A percentile compares a stretch with the other conserved stretches of the same genome.
Evolutionary conservation across 78 protist genomes (phyloP).

Genomic region (Planoprotostelium fungivorum): DNA sequence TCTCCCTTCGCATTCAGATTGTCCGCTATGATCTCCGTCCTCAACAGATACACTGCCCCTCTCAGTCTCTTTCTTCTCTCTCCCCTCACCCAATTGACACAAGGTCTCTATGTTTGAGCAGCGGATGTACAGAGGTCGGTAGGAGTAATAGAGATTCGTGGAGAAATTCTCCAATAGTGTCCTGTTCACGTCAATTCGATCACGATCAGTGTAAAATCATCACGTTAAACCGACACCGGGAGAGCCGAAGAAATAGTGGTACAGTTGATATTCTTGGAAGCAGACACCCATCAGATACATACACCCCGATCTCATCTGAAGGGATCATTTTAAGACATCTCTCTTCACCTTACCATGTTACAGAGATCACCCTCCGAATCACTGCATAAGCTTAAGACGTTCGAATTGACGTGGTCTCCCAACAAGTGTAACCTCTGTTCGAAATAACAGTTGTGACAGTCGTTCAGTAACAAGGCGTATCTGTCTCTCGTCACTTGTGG

Average conservation of each 20-base stretch:
- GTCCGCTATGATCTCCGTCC: conserved; percentile 50
- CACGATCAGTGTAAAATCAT: neutral
- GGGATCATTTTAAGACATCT: neutral
- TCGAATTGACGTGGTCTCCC: conserved; percentile 11
- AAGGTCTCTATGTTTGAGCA: conserved; percentile 30
- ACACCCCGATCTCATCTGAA: conserved; percentile 15
- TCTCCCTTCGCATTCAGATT: conserved; percentile 7
- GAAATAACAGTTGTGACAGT: conserved; percentile 27
- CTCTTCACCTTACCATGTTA: neutral
- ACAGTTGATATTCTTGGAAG: conserved; percentile 42
- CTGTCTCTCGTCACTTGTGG: conserved; percentile 3
- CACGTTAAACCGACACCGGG: conserved; percentile 10
- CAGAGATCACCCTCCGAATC: conserved; percentile 4
- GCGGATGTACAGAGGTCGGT: conserved; percentile 49
- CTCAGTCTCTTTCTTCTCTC: neutral
- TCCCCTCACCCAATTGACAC: conserved; percentile 40
- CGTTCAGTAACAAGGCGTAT: conserved; percentile 9
- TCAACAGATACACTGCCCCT: neutral
- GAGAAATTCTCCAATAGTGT: conserved; percentile 42
- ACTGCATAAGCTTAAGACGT: conserved; percentile 8
- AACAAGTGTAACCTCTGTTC: conserved; percentile 25
- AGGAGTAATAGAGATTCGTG: conserved; percentile 29
- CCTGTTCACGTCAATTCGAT: neutral
- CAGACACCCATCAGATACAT: conserved; percentile 34
- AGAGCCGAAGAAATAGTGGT: conserved; percentile 17